Evolutionary conservation across 306 rosid genomes (phyloP).

Genomic region (Leucaena leucocephala): DNA sequence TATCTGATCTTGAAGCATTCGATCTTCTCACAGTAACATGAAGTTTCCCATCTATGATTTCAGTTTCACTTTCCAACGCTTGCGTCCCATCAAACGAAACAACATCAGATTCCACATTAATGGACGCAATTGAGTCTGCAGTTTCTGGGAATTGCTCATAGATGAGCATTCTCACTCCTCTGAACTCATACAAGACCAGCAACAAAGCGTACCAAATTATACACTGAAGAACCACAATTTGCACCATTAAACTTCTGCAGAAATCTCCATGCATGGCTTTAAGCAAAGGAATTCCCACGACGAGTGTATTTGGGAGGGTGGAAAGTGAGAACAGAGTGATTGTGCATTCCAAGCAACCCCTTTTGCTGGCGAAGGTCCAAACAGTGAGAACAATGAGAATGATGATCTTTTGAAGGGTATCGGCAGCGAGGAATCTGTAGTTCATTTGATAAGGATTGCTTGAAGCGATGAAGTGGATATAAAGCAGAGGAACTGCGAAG

Average conservation of each 20-base stretch:
- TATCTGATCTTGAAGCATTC: slow-evolving; percentile 84
- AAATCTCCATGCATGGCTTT: slow-evolving; percentile 78
- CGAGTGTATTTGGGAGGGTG: slow-evolving; percentile 84
- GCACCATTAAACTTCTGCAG: no score
- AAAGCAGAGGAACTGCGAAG: no score
- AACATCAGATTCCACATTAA: slow-evolving; percentile 90
- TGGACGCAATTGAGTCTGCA: not conserved
- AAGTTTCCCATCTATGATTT: slow-evolving; percentile 83
- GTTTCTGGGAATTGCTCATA: no score
- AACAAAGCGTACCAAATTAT: no score
- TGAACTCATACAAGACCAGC: no score
- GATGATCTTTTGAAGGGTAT: slow-evolving; percentile 77
- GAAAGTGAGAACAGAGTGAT: slow-evolving; percentile 84
- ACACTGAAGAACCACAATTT: no score
- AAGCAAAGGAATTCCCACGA: slow-evolving; percentile 88
- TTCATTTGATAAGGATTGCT: no score
- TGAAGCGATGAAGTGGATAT: no score
- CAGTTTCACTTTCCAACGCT: slow-evolving; percentile 75
- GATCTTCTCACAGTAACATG: slow-evolving; percentile 85
- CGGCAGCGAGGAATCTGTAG: slow-evolving; percentile 70
- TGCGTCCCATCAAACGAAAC: slow-evolving; percentile 84
- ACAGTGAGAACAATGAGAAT: slow-evolving; percentile 52
- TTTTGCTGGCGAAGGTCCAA: slow-evolving; percentile 60
- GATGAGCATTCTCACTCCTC: no score
- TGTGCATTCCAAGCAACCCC: slow-evolving; percentile 86